Evolutionary conservation across 768 basidiomycete species (phyloP).

Genomic region (Melanogaster broomeanus): DNA sequence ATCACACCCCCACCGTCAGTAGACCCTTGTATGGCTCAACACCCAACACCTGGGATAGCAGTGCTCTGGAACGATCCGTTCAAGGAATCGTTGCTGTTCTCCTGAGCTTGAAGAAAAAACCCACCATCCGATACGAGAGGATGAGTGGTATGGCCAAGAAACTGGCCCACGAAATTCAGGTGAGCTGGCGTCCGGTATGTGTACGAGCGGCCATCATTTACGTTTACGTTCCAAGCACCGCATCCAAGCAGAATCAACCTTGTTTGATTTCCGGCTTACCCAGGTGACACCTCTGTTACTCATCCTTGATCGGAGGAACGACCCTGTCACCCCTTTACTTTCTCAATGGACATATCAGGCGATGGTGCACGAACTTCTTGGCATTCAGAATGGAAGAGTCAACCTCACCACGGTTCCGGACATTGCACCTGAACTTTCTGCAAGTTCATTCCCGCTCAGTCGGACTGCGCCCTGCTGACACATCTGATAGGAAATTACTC

Average conservation of each 20-base stretch:
- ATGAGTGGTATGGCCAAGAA: conserved; percentile 93
- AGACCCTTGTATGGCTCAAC: conserved; percentile 73
- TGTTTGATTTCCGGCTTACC: conserved; percentile 92
- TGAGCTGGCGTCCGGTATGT: conserved; percentile 27
- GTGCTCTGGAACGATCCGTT: conserved; percentile 75
- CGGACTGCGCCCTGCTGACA: conserved; percentile 9
- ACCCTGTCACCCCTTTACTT: conserved; percentile 93
- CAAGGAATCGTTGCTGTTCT: conserved; percentile 84
- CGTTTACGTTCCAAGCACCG: conserved; percentile 54
- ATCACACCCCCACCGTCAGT: conserved; percentile 63
- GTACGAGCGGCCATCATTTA: conserved; percentile 3
- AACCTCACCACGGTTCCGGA: conserved; percentile 83
- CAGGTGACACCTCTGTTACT: conserved; percentile 88
- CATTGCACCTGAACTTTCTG: conserved; percentile 82
- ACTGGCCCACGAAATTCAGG: conserved; percentile 84
- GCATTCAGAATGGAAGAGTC: conserved; percentile 93
- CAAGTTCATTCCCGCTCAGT: conserved; percentile 35
- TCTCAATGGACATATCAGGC: conserved; percentile 99
- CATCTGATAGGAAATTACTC: conserved; percentile 78
- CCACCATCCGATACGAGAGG: conserved; percentile 89
- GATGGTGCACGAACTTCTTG: conserved; percentile 96
- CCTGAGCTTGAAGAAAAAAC: conserved; percentile 94
- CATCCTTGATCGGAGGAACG: conserved; percentile 93
- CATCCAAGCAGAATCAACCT: conserved; percentile 73
- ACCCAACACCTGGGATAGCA: conserved; percentile 71